Evolutionary conservation across 495 filamentous ascomycete genomes (phyloP).

Genomic region (Neurospora sp.): DNA sequence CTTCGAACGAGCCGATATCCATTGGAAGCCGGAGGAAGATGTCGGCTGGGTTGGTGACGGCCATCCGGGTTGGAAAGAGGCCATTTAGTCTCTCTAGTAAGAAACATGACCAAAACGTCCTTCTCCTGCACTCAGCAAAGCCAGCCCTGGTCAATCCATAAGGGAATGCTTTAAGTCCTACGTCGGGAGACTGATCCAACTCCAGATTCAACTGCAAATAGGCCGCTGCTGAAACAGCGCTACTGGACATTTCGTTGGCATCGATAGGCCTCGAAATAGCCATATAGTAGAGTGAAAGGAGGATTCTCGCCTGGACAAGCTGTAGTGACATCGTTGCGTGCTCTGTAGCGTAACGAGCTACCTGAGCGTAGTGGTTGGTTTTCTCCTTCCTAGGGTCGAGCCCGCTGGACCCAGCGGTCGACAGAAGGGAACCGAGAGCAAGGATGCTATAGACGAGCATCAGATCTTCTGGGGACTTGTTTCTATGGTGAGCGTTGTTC

Average conservation of each 20-base stretch:
- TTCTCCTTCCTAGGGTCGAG: neutral
- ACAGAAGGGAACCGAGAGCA: constrained; percentile 36
- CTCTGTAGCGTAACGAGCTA: constrained; percentile 49
- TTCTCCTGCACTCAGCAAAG: constrained; percentile 53
- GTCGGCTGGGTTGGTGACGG: constrained; percentile 41
- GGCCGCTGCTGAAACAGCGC: constrained; percentile 46
- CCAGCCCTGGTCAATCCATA: constrained; percentile 49
- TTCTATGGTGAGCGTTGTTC: constrained; percentile 30
- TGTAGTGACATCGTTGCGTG: constrained; percentile 45
- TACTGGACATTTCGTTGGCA: constrained; percentile 50
- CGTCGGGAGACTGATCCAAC: constrained; percentile 39
- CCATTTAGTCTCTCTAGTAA: constrained; percentile 53
- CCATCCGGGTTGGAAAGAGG: constrained; percentile 40
- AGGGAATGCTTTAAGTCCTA: constrained; percentile 35
- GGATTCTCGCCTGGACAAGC: constrained; percentile 50
- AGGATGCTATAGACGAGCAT: constrained; percentile 64
- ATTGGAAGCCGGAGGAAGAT: constrained; percentile 55
- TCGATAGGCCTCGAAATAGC: constrained; percentile 42
- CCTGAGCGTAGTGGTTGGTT: constrained; percentile 39
- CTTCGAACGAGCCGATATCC: constrained; percentile 47
- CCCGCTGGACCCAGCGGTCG: neutral
- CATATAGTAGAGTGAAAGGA: constrained; percentile 57
- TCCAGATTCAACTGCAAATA: constrained; percentile 53
- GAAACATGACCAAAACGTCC: constrained; percentile 60
- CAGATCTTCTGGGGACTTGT: constrained; percentile 52